Evolutionary conservation across 371 early-diverging fungal species (phyloP).

Genomic region (Zancudomyces culisetae): DNA sequence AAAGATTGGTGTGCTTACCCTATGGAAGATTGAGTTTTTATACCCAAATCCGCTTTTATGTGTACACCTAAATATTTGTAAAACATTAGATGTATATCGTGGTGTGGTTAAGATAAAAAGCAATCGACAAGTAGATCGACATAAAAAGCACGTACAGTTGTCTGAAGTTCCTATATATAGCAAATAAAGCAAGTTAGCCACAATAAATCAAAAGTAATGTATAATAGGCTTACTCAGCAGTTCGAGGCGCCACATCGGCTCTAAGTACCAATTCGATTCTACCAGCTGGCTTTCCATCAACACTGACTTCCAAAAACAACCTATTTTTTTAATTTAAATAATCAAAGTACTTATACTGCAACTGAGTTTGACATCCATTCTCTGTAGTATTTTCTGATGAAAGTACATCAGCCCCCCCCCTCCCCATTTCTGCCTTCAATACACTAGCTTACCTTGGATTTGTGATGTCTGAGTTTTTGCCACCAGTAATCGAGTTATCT

Average conservation of each 20-base stretch:
- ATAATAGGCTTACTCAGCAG: slow-evolving; percentile 45
- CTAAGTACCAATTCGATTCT: slow-evolving; percentile 61
- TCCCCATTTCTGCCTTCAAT: too few species aligned
- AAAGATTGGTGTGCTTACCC: too few species aligned
- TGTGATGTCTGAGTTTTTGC: neutral
- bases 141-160: slow-evolving; percentile 4
- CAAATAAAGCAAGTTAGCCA: neutral
- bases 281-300: slow-evolving; percentile 52
- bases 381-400: too few species aligned
- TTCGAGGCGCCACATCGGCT: slow-evolving; percentile 56
- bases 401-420: too few species aligned
- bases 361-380: neutral
- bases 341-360: neutral
- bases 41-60: slow-evolving; percentile 46
- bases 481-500: neutral
- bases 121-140: neutral
- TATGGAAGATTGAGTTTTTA: slow-evolving; percentile 65
- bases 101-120: slow-evolving; percentile 34
- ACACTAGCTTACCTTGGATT: neutral
- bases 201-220: neutral
- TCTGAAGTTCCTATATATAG: slow-evolving; percentile 6
- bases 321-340: slow-evolving; percentile 6
- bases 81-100: slow-evolving; percentile 13
- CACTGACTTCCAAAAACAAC: slow-evolving; percentile 55
- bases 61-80: slow-evolving; percentile 59